Base-by-base conservation (phyloP, 148 eudicot genomes). In the Fallopia convolvulus region DNA sequence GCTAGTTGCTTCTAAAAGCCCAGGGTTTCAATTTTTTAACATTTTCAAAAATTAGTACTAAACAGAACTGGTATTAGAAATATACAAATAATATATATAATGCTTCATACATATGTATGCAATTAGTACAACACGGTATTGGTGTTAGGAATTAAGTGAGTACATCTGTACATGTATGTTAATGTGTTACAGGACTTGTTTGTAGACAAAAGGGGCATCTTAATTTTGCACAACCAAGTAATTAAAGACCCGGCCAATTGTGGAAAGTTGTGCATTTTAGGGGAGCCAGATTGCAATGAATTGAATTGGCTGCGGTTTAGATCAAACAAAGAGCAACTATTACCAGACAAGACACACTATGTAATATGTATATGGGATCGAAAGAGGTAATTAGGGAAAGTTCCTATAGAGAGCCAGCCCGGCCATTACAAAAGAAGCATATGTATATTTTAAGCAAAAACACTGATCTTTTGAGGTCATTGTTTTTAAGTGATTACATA, bases 1-100 rank as follows among this genome's bases (percentile, higher is more conserved):
- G 85, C 89, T 79, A 95, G 77, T 81, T 95, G 97, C 78, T 93
- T 95, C 99, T 95, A 88, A 81, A 85, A 72, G 5, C 7, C 44
- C 42, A 6, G 46, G 46, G 46, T 42, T 42, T 42, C 46, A 42
- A 42, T 42, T 42, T 36, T 36, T 2, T 4, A 3, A 36, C 4
- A 36, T 36, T 2, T 33, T 2, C 39, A 36, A 26, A 26, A 26
- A 26, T 26, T 26, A 26, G 30, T 26, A 26, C 30, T 26, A 26
- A 26, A 26, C 30, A 26, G 30, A 26, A 26, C 30, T 26, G 30
- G 30, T 36, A 4, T 2, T 4, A 2, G 39, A 36, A 36, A 36
- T 0, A 33, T 2, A 36, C 3, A 36, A 2, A 36, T 36, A 36
- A 36, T 2, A 2, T 1, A 36, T 2, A 36, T 36, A 36, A 2